Evolutionary conservation across 78 protist genomes (phyloP).

Genomic region (Polysphondylium violaceum): DNA sequence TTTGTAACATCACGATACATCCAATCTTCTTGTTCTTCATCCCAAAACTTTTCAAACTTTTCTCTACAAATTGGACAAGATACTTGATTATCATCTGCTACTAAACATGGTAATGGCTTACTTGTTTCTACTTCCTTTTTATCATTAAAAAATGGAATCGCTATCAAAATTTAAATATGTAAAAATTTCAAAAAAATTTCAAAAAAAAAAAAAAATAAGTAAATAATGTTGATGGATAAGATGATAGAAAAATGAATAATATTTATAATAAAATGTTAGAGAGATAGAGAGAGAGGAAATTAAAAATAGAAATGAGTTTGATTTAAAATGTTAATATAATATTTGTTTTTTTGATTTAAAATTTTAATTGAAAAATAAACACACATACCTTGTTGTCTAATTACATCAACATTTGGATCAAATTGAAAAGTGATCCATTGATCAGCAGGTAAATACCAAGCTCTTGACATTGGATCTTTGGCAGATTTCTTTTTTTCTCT

Average conservation of each 20-base stretch:
- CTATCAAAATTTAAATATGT: background rate
- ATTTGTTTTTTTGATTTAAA: background rate
- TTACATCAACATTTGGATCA: background rate
- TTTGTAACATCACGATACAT: slow-evolving; percentile 53
- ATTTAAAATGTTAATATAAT: too few species aligned
- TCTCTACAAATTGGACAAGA: slow-evolving; percentile 82
- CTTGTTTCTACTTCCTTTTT: slow-evolving; percentile 20
- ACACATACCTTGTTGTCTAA: slow-evolving; percentile 64
- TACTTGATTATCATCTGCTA: slow-evolving; percentile 66
- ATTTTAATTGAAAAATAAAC: background rate
- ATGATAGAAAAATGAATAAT: too few species aligned
- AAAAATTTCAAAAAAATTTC: slow-evolving; percentile 1
- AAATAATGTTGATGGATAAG: too few species aligned
- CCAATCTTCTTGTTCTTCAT: slow-evolving; percentile 72
- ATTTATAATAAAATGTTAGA: background rate
- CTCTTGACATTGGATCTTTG: slow-evolving; percentile 69
- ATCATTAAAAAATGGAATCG: slow-evolving; percentile 45
- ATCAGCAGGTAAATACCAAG: slow-evolving; percentile 56
- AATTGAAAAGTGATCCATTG: slow-evolving; percentile 20
- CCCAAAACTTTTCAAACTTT: slow-evolving; percentile 78
- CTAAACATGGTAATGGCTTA: slow-evolving; percentile 23
- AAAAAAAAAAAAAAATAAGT: slow-evolving; percentile 9
- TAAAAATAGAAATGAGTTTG: too few species aligned
- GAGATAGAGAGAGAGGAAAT: background rate
- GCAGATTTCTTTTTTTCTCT: slow-evolving; percentile 31